phyloP scores from a whole-genome alignment of 257 asterid species.

The Rubia yunnanensis region DNA sequence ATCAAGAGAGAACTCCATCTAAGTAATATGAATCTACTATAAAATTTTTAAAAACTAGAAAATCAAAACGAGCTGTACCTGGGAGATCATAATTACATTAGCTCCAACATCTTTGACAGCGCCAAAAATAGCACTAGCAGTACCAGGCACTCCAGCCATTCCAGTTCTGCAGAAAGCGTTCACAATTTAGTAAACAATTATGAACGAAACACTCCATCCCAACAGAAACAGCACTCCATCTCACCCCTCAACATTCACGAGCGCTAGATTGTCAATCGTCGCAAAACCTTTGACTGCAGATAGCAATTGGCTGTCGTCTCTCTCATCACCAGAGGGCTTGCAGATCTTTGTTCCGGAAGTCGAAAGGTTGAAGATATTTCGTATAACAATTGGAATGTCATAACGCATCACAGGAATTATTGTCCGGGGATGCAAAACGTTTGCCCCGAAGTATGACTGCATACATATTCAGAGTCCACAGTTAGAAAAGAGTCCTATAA shows the following conservation, averaged over 20 bases:
- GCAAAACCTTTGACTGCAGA: constrained; percentile 96
- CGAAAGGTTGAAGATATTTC: constrained; percentile 90
- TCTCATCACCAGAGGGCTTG: constrained; percentile 34
- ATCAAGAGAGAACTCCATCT: background rate
- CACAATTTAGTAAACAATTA: constrained; percentile 8
- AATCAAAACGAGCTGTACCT: constrained; percentile 35
- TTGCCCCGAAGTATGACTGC: constrained; percentile 99
- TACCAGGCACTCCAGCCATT: constrained; percentile 99
- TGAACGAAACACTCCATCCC: background rate
- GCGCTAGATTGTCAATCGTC: constrained; percentile 94
- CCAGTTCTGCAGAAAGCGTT: constrained; percentile 67
- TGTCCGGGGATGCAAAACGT: constrained; percentile 97
- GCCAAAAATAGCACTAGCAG: constrained; percentile 82
- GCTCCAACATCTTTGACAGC: constrained; percentile 98
- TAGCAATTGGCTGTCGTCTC: constrained; percentile 45
- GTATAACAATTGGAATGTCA: constrained; percentile 93
- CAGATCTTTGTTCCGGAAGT: constrained; percentile 93
- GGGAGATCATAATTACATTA: constrained; percentile 95
- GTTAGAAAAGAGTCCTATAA: constrained; percentile 16
- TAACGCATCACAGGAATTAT: constrained; percentile 95
- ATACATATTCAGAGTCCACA: constrained; percentile 10
- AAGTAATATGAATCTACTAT: background rate
- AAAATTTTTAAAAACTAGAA: background rate
- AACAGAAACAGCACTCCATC: constrained; percentile 13
- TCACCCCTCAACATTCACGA: constrained; percentile 97